A percentile compares a stretch with the other conserved stretches of the same genome.
Conservation (phyloP, 495 filamentous ascomycete species). For the Acidomyces sp. region DNA sequence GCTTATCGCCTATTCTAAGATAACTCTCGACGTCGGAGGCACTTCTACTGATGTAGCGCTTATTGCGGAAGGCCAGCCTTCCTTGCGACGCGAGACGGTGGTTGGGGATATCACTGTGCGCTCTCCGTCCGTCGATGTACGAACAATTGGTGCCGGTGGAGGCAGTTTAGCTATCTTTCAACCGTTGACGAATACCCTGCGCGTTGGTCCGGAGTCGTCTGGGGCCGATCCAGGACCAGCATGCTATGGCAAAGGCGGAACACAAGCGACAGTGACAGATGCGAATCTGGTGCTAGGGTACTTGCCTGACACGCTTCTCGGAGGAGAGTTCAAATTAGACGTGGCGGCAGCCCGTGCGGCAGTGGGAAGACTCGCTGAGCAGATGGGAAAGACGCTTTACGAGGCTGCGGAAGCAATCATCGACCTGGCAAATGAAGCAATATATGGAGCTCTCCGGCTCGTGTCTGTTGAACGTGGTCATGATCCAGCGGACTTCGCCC, state of each 20-base stretch:
- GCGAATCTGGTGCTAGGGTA: constrained; percentile 40
- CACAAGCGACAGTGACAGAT: constrained; percentile 37
- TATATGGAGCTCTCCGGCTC: constrained; percentile 38
- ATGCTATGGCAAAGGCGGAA: constrained; percentile 37
- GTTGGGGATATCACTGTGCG: constrained; percentile 36
- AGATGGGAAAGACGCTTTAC: constrained; percentile 32
- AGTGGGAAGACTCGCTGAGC: constrained; percentile 32
- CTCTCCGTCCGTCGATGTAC: constrained; percentile 37
- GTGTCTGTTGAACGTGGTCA: constrained; percentile 42
- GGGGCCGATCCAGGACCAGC: constrained; percentile 37
- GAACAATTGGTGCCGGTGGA: constrained; percentile 39
- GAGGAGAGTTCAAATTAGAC: constrained; percentile 36
- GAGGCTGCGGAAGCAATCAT: constrained; percentile 39
- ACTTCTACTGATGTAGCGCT: constrained; percentile 39
- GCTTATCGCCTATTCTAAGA: constrained; percentile 35
- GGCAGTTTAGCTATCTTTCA: constrained; percentile 37
- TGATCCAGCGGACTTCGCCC: constrained; percentile 39
- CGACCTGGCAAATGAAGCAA: constrained; percentile 38
- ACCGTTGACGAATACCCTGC: constrained; percentile 35
- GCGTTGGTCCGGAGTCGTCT: constrained; percentile 40
- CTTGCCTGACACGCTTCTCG: constrained; percentile 34
- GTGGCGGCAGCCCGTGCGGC: constrained; percentile 28
- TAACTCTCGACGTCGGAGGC: constrained; percentile 41
- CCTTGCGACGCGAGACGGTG: constrained; percentile 35
- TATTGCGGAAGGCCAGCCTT: constrained; percentile 35